Evolutionary conservation across 352 stramenopile genomes (phyloP), one percentile per base, ranked within the genome.

Genomic region (Lagenidium giganteum): DNA sequence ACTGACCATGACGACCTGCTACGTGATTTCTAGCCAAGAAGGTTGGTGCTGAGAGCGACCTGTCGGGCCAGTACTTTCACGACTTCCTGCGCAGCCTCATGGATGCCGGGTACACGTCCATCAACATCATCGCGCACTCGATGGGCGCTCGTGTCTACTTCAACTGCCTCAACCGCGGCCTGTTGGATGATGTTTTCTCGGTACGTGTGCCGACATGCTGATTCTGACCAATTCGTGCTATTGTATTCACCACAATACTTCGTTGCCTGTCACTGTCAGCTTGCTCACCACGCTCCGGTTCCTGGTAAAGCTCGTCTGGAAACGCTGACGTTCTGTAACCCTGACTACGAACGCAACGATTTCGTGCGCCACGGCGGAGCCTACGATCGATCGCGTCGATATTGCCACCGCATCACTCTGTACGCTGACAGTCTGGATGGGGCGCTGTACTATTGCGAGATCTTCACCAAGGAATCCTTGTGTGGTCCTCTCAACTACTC

Each of bases 261-360:
- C n/a, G n/a, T n/a, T n/a, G n/a, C n/a, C n/a, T n/a, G n/a, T n/a
- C n/a, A n/a, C n/a, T n/a, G n/a, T n/a, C n/a, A n/a, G n/a, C n/a
- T n/a, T n/a, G n/a, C n/a, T n/a, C 17, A 25, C 9, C 40, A 44
- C 23, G 46, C 24, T 8, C 22, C 28, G 27, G 17, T 33, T 4
- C 33, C 5, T n/a, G n/a, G n/a, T n/a, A 21, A 18, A n/a, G n/a
- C n/a, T n/a, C n/a, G n/a, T n/a, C 48, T 83, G 4, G 61, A 65
- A 12, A 92, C 52, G 14, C 66, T 95, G 5, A 93, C 67, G 4
- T 73, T 95, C 20, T 67, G 68, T 17, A 93, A 95, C 33, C 76
- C 81, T 4, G 81, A 93, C 50, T 95, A 88, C 44, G 64, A 80
- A 7, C 52, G 79, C 9, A 49, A 70, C 17, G 68, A 77, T 27